phyloP scores from a whole-genome alignment of 345 rosid genomes.

The Populus davidiana region DNA sequence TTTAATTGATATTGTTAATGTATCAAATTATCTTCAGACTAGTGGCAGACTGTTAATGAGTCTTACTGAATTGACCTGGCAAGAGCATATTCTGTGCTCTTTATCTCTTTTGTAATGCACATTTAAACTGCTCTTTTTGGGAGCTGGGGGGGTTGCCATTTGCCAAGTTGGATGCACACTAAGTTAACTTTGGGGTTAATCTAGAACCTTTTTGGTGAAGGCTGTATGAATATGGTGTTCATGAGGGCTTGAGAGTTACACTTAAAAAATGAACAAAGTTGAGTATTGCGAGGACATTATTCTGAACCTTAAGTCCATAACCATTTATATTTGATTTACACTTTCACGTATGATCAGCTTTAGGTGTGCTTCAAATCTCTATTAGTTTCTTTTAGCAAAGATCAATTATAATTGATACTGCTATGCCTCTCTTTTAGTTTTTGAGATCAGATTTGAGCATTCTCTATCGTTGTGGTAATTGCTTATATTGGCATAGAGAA shows the following conservation, averaged over 20 bases:
- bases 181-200: no score
- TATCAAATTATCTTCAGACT: no score
- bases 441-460: background rate
- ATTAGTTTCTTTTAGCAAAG: background rate
- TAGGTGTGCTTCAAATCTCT: background rate
- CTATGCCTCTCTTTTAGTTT: background rate
- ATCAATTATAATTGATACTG: background rate
- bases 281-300: background rate
- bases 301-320: background rate
- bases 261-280: background rate
- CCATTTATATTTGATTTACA: background rate
- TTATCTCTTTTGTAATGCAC: no score
- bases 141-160: no score
- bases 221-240: background rate
- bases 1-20: no score
- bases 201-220: no score
- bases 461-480: background rate
- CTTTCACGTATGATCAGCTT: background rate
- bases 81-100: no score
- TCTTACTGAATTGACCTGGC: no score
- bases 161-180: no score
- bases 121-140: no score
- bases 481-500: background rate
- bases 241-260: background rate
- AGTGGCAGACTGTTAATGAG: no score